These are phyloP conservation scores for Hanseniaspora nectarophila DNA, from an alignment of 805 yeast genomes.

Conservation along the genomic window DNA sequence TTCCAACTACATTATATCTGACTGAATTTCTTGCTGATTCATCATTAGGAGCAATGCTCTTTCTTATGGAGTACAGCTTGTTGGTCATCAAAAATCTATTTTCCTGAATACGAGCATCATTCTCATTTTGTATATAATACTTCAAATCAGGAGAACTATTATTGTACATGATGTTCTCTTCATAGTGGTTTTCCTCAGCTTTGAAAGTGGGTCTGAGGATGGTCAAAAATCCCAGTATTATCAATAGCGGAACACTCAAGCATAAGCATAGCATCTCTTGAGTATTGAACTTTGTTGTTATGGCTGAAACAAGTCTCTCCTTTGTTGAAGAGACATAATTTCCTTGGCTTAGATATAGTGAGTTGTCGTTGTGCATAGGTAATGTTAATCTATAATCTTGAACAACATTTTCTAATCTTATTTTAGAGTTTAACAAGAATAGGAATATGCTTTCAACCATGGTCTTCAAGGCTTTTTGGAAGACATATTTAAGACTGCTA, in stretches of 20 bases:
- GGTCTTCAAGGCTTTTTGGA: not conserved
- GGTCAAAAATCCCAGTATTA: conserved; percentile 1
- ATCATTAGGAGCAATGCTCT: not conserved
- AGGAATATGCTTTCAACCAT: not conserved
- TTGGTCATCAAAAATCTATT: not conserved
- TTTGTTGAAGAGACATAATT: not conserved
- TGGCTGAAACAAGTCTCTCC: not conserved
- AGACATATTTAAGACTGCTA: not conserved
- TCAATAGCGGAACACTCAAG: not conserved
- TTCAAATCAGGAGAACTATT: not conserved
- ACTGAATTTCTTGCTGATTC: not conserved
- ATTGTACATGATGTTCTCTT: not conserved
- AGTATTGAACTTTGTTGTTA: not conserved
- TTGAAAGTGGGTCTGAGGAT: not conserved
- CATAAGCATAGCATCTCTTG: not conserved
- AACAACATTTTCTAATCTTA: not conserved
- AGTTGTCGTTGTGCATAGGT: not conserved
- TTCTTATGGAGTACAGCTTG: not conserved
- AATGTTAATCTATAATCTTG: not conserved
- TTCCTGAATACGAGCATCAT: not conserved
- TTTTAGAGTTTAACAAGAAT: not conserved
- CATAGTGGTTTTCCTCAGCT: not conserved
- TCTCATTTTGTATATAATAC: not conserved
- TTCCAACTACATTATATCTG: not conserved
- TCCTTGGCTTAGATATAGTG: not conserved